phyloP scores from a whole-genome alignment of 441 rosid genomes.

The Breynia disticha region DNA sequence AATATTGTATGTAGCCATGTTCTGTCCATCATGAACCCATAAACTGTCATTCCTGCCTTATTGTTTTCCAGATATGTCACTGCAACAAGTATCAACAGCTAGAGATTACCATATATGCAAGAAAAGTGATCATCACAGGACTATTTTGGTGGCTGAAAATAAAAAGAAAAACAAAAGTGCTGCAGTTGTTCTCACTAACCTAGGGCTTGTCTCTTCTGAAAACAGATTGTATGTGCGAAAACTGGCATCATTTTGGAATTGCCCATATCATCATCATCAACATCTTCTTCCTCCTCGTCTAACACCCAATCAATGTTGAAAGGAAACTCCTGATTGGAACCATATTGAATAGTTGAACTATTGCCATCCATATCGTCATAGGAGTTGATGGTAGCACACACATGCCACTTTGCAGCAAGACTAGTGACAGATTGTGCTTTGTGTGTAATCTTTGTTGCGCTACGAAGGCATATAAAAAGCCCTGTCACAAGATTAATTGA shows the following conservation, averaged over 20 bases:
- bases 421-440: slow-evolving; percentile 70
- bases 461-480: slow-evolving; percentile 75
- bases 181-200: slow-evolving; percentile 32
- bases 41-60: slow-evolving; percentile 77
- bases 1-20: slow-evolving; percentile 75
- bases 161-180: background rate
- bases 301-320: slow-evolving; percentile 31
- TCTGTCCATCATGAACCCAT: slow-evolving; percentile 75
- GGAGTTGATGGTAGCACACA: slow-evolving; percentile 68
- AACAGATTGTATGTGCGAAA: slow-evolving; percentile 60
- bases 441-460: slow-evolving; percentile 84
- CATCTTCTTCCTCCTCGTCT: slow-evolving; percentile 70
- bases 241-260: slow-evolving; percentile 47
- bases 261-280: slow-evolving; percentile 56
- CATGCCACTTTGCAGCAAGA: slow-evolving; percentile 89
- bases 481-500: slow-evolving; percentile 75
- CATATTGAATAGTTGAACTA: slow-evolving; percentile 34
- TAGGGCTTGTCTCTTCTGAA: slow-evolving; percentile 80
- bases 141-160: no score
- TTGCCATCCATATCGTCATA: slow-evolving; percentile 60
- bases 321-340: slow-evolving; percentile 24
- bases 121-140: no score
- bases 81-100: slow-evolving; percentile 25
- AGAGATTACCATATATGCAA: background rate
- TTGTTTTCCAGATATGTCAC: slow-evolving; percentile 80